A percentile compares a stretch with the other conserved stretches of the same genome.
phyloP scores from a whole-genome alignment of 1,139 yeast genomes.

The Citeromyces hawaiiensis region DNA sequence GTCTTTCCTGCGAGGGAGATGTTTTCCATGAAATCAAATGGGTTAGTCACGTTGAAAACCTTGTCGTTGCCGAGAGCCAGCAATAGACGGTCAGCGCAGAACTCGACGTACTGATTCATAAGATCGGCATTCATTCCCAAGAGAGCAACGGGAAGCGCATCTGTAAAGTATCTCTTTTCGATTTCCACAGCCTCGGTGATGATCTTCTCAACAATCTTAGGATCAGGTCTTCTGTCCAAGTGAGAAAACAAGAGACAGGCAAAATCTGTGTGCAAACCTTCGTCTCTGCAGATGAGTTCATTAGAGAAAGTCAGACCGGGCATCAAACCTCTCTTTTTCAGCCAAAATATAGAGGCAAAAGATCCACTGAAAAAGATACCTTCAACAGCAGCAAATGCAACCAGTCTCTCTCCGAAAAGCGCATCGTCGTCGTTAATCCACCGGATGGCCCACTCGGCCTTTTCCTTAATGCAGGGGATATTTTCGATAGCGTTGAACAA shows the following conservation, averaged over 20 bases:
- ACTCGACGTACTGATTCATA: slow-evolving; percentile 97
- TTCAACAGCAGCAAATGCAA: slow-evolving; percentile 98
- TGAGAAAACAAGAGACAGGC: slow-evolving; percentile 93
- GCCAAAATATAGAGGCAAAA: slow-evolving; percentile 96
- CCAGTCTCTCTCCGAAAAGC: slow-evolving; percentile 85
- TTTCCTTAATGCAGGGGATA: slow-evolving; percentile 87
- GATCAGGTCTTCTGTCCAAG: slow-evolving; percentile 76
- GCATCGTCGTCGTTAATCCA: slow-evolving; percentile 89
- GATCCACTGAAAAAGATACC: slow-evolving; percentile 98
- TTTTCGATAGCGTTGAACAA: slow-evolving; percentile 90
- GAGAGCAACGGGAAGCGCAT: slow-evolving; percentile 82
- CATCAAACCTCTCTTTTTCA: slow-evolving; percentile 95
- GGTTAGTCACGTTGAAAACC: slow-evolving; percentile 78
- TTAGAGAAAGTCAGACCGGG: slow-evolving; percentile 97
- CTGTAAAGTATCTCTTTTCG: slow-evolving; percentile 89
- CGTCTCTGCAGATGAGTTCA: slow-evolving; percentile 95
- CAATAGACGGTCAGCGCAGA: slow-evolving; percentile 89
- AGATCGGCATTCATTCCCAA: slow-evolving; percentile 87
- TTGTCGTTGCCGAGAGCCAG: slow-evolving; percentile 85
- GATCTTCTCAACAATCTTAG: slow-evolving; percentile 65
- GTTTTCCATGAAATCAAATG: slow-evolving; percentile 98
- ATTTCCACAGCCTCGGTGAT: slow-evolving; percentile 91
- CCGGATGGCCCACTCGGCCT: slow-evolving; percentile 96
- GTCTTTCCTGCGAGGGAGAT: slow-evolving; percentile 96
- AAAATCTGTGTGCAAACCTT: slow-evolving; percentile 96